Evolutionary conservation across 2,329 filamentous ascomycete genomes (phyloP).

Genomic region (Amauroascus verrucosus): DNA sequence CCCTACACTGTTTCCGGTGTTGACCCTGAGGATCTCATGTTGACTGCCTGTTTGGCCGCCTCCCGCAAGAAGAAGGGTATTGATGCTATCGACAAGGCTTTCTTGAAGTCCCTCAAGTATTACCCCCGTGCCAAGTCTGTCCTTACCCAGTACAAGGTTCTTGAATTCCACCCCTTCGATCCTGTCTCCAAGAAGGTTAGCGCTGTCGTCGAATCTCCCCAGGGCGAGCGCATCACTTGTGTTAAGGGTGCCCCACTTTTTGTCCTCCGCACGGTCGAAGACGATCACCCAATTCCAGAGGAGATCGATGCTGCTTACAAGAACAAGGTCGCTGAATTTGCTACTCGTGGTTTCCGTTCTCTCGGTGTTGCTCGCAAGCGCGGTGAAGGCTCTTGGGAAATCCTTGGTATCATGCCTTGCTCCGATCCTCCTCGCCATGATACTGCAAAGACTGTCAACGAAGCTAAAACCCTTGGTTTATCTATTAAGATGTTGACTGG

Average conservation of each 20-base stretch:
- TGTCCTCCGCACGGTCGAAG: constrained; percentile 76
- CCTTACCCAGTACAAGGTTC: constrained; percentile 71
- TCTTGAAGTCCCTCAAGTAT: constrained; percentile 72
- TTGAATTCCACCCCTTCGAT: constrained; percentile 81
- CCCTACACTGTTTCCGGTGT: constrained; percentile 75
- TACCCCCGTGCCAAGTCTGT: constrained; percentile 75
- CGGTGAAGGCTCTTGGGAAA: constrained; percentile 72
- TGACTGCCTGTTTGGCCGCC: constrained; percentile 80
- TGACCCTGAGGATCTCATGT: constrained; percentile 78
- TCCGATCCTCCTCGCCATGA: constrained; percentile 84
- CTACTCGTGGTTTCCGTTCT: constrained; percentile 85
- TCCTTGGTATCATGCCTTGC: constrained; percentile 91
- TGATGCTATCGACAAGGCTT: constrained; percentile 89
- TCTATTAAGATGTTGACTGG: constrained; percentile 95
- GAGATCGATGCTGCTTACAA: constrained; percentile 75
- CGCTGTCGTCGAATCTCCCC: constrained; percentile 69
- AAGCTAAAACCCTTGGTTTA: constrained; percentile 76
- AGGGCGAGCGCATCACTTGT: constrained; percentile 75
- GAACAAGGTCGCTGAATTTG: constrained; percentile 86
- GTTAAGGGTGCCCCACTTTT: constrained; percentile 86
- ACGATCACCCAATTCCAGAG: constrained; percentile 69
- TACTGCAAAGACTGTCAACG: constrained; percentile 79
- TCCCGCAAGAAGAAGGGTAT: constrained; percentile 94
- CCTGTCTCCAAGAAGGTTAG: constrained; percentile 89
- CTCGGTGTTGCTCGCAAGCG: constrained; percentile 88